phyloP scores from a whole-genome alignment of 2,329 filamentous ascomycete genomes.

The Clarireedia paspali region DNA sequence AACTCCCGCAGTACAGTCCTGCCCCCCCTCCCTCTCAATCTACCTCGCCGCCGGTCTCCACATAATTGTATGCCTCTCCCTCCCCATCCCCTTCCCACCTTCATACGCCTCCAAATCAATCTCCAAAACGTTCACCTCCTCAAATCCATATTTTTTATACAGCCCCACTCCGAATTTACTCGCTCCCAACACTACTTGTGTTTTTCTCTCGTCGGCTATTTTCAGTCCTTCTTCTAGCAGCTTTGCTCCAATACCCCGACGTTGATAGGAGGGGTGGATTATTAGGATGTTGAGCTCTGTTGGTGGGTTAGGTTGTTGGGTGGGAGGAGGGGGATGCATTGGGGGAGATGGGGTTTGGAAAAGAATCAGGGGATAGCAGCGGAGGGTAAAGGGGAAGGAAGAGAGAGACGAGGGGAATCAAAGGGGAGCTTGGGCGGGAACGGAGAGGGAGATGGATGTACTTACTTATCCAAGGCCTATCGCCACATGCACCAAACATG shows the following conservation, averaged over 20 bases:
- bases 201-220: slow-evolving; percentile 13
- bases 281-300: slow-evolving; percentile 20
- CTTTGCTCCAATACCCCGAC: slow-evolving; percentile 20
- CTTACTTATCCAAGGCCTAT: slow-evolving; percentile 20
- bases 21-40: no score
- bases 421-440: not conserved
- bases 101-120: slow-evolving; percentile 23
- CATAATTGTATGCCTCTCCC: not conserved
- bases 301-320: not conserved
- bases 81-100: slow-evolving; percentile 8
- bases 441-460: not conserved
- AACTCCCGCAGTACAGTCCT: no score
- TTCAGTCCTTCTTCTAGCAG: slow-evolving; percentile 18
- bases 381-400: accelerated
- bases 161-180: slow-evolving; percentile 19
- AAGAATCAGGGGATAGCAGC: no score
- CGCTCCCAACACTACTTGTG: slow-evolving; percentile 24
- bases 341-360: not conserved
- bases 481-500: slow-evolving; percentile 15
- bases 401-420: not conserved
- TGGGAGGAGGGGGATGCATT: not conserved
- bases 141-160: slow-evolving; percentile 23
- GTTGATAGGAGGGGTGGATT: slow-evolving; percentile 17
- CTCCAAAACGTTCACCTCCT: slow-evolving; percentile 15
- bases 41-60: not conserved